A percentile compares a stretch with the other conserved stretches of the same genome.
Evolutionary conservation across 305 asterid genomes (phyloP).

Genomic region (Fraxinus sp.): DNA sequence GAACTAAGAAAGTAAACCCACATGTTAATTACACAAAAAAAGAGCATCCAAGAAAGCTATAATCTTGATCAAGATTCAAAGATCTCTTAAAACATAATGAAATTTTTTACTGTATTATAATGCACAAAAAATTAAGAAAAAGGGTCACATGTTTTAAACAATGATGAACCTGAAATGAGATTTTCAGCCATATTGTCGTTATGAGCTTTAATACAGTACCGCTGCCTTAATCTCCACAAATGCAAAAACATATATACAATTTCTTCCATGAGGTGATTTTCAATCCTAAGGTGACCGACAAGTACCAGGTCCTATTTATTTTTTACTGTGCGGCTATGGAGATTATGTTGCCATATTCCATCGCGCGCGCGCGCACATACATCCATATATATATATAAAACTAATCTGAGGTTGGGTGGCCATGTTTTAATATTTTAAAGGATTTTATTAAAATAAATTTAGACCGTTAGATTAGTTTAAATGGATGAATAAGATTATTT

Average conservation of each 20-base stretch:
- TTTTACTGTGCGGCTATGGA: not conserved
- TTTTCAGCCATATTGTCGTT: not conserved
- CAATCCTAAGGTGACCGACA: constrained; percentile 37
- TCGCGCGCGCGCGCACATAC: too few species aligned
- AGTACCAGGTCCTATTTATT: constrained; percentile 31
- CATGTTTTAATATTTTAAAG: not conserved
- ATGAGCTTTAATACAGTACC: too few species aligned
- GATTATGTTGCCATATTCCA: not conserved
- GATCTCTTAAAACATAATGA: not conserved
- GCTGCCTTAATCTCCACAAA: not conserved
- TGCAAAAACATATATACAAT: not conserved
- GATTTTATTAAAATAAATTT: not conserved
- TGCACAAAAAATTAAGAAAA: not conserved
- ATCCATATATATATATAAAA: too few species aligned
- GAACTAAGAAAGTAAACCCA: not conserved
- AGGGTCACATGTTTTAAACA: not conserved
- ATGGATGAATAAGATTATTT: not conserved
- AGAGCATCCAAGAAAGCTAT: not conserved
- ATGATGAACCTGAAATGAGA: not conserved
- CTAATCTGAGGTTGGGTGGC: not conserved
- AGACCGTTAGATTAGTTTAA: not conserved
- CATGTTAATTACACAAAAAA: not conserved
- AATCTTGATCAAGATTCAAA: not conserved
- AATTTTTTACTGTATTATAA: not conserved
- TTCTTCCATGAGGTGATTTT: constrained; percentile 14